These are phyloP conservation scores for Hymenoscyphus fraxineus DNA, from an alignment of 2,329 filamentous ascomycete genomes.

Conservation along the genomic window DNA sequence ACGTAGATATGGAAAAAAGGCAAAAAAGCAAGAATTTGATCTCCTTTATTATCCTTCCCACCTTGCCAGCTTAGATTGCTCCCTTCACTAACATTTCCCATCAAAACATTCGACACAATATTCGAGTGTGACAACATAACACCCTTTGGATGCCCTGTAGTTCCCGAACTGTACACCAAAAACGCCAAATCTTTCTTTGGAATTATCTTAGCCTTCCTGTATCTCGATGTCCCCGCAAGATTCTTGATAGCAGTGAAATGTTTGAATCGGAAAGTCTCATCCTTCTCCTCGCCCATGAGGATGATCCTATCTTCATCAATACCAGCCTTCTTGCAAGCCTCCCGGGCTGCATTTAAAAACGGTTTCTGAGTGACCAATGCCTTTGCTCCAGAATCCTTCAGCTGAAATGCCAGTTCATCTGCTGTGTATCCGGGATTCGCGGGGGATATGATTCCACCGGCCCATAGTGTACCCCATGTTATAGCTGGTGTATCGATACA, in stretches of 20 bases:
- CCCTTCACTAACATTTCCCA: conserved; percentile 51
- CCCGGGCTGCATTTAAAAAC: conserved; percentile 59
- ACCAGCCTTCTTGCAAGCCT: conserved; percentile 66
- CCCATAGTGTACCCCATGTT: conserved; percentile 78
- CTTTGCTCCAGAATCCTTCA: conserved; percentile 72
- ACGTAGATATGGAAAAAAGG: conserved; percentile 94
- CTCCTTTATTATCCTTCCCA: conserved; percentile 57
- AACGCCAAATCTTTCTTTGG: conserved; percentile 74
- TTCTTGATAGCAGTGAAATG: conserved; percentile 72
- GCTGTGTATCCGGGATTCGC: conserved; percentile 85
- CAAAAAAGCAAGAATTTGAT: conserved; percentile 72
- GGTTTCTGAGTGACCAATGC: conserved; percentile 70
- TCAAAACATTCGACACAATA: conserved; percentile 69
- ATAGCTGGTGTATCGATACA: conserved; percentile 75
- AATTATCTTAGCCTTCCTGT: conserved; percentile 58
- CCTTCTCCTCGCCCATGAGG: conserved; percentile 66
- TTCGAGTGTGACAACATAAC: conserved; percentile 84
- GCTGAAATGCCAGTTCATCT: conserved; percentile 79
- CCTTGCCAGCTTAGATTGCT: conserved; percentile 55
- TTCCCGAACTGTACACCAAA: conserved; percentile 84
- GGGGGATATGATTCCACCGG: conserved; percentile 76
- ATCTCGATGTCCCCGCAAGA: conserved; percentile 54
- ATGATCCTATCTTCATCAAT: conserved; percentile 70
- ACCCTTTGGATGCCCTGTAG: conserved; percentile 86
- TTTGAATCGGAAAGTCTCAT: conserved; percentile 55